Evolutionary conservation across 352 stramenopile species (phyloP), one percentile per base, ranked within the genome.

Genomic region (Pythium apleroticum): DNA sequence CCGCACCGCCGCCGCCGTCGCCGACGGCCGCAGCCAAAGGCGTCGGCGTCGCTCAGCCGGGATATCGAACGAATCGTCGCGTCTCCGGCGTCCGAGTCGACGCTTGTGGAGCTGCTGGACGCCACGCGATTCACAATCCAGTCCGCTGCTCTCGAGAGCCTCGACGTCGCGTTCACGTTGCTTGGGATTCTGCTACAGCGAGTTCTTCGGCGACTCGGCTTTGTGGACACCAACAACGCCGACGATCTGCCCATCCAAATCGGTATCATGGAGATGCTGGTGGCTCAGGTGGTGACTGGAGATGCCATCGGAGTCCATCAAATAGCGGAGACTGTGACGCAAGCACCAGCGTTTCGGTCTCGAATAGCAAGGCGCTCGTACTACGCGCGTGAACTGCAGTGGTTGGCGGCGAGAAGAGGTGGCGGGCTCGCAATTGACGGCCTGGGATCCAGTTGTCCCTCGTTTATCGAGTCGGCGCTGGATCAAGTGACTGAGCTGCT

Each of bases 171-270:
- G 19, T 83, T 88, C 43, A 73, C 56, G 20, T 48, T 86, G 7
- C 19, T 83, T 22, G 63, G 37, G 15, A 74, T 74, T 27, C 57
- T 80, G 35, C 64, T 77, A 27, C 71, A 83, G 30, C 71, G 79
- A 24, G n/a, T 75, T 12, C 43, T 68, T 10, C 30, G 35, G n/a
- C 22, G 27, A 19, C 30, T 73, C 8, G 60, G 66, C 10, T 33
- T 73, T 19, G 19, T 22, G 0, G 28, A 33, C 0, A 9, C 9
- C 4, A 20, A 12, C 15, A 28, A 25, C 43, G 17, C 11, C 19
- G 52, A 63, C 14, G 57, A 71, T 30, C 2, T 48, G 31, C 57
- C 48, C 0, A 62, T 71, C 24, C 65, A 67, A 48, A 33, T 72
- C 5, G 65, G 58, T 14, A 66, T 73, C 28, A 52, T 50, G 33